phyloP scores from a whole-genome alignment of 139 green algal species.

The Chlorella sp. region DNA sequence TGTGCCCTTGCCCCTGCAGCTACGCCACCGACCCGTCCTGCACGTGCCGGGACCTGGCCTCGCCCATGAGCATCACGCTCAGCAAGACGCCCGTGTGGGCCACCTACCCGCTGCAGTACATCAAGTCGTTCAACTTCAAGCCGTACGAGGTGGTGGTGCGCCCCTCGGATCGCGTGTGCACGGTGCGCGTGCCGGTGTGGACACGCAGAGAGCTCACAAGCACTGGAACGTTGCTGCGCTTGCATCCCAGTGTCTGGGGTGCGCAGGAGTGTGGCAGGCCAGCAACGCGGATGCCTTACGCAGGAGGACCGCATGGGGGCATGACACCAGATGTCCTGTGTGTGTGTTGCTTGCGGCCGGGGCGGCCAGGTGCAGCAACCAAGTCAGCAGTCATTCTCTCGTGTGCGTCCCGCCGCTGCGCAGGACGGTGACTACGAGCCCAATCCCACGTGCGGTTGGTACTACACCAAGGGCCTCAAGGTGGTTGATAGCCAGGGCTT shows the following conservation, averaged over 20 bases:
- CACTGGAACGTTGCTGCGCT: too few species aligned
- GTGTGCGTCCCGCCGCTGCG: too few species aligned
- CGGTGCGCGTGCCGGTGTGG: too few species aligned
- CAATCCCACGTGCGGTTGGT: conserved; percentile 71
- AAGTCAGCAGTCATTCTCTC: too few species aligned
- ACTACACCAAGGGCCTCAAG: conserved; percentile 18
- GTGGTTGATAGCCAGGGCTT: conserved; percentile 72
- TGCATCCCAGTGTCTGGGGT: too few species aligned
- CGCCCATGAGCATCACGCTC: conserved; percentile 44
- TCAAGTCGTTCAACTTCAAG: conserved; percentile 47
- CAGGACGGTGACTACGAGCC: conserved; percentile 34
- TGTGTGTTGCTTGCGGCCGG: background rate
- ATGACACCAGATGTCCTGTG: background rate
- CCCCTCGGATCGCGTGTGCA: background rate
- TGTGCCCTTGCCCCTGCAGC: conserved; percentile 74
- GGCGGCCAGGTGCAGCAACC: too few species aligned
- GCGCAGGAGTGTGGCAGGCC: too few species aligned
- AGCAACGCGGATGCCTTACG: too few species aligned
- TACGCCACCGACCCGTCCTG: conserved; percentile 56
- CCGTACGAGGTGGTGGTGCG: conserved; percentile 38
- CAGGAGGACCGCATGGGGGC: too few species aligned
- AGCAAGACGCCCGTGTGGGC: conserved; percentile 61
- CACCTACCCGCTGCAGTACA: conserved; percentile 57
- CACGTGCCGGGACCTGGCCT: conserved; percentile 59
- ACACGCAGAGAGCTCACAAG: too few species aligned